Base-by-base conservation (phyloP, 2,329 filamentous ascomycete genomes). In the Diplodia scrobiculata region DNA sequence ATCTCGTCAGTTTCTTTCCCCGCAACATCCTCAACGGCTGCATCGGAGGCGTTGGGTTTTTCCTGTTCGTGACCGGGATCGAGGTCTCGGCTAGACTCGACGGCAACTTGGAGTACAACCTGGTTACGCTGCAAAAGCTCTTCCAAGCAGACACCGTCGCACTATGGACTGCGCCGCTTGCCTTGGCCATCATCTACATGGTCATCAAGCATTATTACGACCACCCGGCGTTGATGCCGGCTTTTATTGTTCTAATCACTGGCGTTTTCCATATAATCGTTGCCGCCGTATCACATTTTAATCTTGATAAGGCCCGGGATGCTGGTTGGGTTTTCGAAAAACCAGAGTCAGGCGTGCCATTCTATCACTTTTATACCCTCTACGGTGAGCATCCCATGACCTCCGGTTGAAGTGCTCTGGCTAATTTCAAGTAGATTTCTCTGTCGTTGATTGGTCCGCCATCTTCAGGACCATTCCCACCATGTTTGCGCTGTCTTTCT, bases 401-500 rank as follows among this genome's bases (percentile, higher is more conserved):
- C 4, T 34, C 27, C 2, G 21, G 66, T 5, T 60, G 41, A 52
- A 25, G 41, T 25, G 17, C 51, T 32, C 45, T 58, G 50, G 67
- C 70, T 72, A 50, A 69, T 10, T 3, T 1, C 13, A 2, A 3
- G 10, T 60, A 95, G 91, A 95, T 73, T 91, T 97, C 72, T 83
- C 88, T 58, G 83, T 89, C 27, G 90, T 98, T 2, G 86, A 93
- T 71, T 97, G 91, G 90, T 84, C 84, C 52, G 95, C 94, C 2
- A 84, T 99, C 58, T 80, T 84, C n/a, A 88, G 92, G 72, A 93
- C 90, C 0, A 84, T 97, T 34, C 95, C 95, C 0, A 93, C 95
- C 34, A 98, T 99, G 91, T 88, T 99, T 72, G 95, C 95, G 0
- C 81, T 99, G 68, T 98, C 95, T 0, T 99, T 99, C 81, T 99